A percentile compares a stretch with the other conserved stretches of the same genome.
Evolutionary conservation across 805 yeast genomes (phyloP).

Genomic region (Maudiozyma turicensis): DNA sequence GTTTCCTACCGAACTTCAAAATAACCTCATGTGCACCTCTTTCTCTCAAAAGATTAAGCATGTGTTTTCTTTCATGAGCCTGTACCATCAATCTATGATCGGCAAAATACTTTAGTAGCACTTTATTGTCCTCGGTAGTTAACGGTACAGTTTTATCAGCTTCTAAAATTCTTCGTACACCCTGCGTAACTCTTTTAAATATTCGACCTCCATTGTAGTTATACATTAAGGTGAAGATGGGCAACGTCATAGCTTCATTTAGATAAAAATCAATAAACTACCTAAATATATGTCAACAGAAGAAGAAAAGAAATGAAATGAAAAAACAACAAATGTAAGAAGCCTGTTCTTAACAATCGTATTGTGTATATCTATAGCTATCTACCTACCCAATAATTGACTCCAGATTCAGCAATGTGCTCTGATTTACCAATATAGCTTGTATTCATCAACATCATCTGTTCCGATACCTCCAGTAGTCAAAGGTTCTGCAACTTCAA

Average conservation of each 20-base stretch:
- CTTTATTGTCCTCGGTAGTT: not conserved
- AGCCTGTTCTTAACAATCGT: too few species aligned
- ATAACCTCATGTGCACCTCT: constrained; percentile 12
- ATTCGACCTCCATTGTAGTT: not conserved
- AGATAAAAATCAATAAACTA: not conserved
- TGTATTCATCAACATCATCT: too few species aligned
- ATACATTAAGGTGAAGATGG: not conserved
- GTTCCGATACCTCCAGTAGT: not conserved
- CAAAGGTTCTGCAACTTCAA: not conserved
- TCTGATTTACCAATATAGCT: too few species aligned
- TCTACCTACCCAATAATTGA: too few species aligned
- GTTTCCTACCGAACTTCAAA: constrained; percentile 10
- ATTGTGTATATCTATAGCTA: too few species aligned
- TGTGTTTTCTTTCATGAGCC: constrained; percentile 8
- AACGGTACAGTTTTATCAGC: not conserved
- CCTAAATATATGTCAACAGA: too few species aligned
- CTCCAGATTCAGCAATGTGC: too few species aligned
- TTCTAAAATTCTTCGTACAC: not conserved
- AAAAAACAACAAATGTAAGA: too few species aligned
- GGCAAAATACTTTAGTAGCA: not conserved
- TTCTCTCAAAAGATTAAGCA: constrained; percentile 13
- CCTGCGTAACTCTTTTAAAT: not conserved
- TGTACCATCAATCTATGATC: not conserved
- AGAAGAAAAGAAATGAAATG: too few species aligned
- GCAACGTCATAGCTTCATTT: not conserved